A percentile compares a stretch with the other conserved stretches of the same genome.
Conservation (phyloP, 345 rosid genomes). For the Populus pruinosa region DNA sequence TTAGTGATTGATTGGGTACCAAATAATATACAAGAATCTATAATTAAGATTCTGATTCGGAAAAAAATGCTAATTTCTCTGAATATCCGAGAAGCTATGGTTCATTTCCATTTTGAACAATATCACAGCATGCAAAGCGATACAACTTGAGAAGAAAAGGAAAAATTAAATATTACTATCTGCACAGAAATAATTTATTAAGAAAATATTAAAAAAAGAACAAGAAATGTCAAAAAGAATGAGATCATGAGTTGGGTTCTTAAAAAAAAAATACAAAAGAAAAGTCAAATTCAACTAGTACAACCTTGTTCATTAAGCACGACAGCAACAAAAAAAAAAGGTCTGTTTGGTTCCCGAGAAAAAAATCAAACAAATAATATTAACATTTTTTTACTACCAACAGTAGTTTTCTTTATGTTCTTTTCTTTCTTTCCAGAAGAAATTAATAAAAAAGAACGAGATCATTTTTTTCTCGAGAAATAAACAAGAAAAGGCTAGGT, state of each 20-base stretch:
- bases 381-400: neutral
- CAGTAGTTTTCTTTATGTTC: neutral
- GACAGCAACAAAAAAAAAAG: neutral
- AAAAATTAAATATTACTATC: neutral
- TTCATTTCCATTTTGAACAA: neutral
- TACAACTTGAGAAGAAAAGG: neutral
- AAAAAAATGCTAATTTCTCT: neutral
- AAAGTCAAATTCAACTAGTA: neutral
- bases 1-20: neutral
- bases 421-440: neutral
- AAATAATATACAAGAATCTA: neutral
- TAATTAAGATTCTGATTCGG: neutral
- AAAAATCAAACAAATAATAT: neutral
- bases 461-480: neutral
- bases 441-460: neutral
- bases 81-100: neutral
- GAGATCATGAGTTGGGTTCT: neutral
- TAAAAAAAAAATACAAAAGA: neutral
- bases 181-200: no score
- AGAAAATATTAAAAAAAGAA: neutral
- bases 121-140: neutral
- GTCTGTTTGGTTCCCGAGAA: neutral
- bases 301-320: neutral
- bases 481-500: constrained; percentile 9
- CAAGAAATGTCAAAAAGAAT: neutral